phyloP scores from a whole-genome alignment of 208 protist species.

The Leishmania arabica region DNA sequence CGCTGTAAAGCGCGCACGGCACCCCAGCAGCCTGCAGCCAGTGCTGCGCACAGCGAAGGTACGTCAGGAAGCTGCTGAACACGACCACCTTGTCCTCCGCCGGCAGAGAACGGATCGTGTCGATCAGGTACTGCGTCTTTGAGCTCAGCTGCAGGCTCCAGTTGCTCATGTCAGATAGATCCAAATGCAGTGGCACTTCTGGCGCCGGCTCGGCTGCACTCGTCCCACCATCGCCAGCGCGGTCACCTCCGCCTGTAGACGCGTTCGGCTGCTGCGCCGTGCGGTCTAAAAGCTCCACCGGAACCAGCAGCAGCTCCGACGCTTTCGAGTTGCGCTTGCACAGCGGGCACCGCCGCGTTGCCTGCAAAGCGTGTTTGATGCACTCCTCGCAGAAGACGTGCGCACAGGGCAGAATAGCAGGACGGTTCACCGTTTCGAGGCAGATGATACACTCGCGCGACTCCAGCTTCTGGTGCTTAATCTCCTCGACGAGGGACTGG shows the following conservation, averaged over 20 bases:
- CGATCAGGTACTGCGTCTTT: slow-evolving; percentile 71
- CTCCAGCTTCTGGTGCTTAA: slow-evolving; percentile 46
- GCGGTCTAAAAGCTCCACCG: slow-evolving; percentile 35
- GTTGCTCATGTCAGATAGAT: slow-evolving; percentile 36
- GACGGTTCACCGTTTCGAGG: slow-evolving; percentile 53
- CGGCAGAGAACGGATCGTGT: slow-evolving; percentile 38
- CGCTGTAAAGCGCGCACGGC: slow-evolving; percentile 53
- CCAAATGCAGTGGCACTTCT: slow-evolving; percentile 16
- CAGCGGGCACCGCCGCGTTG: slow-evolving; percentile 45
- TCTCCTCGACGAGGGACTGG: slow-evolving; percentile 48
- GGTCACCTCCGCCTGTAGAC: background rate
- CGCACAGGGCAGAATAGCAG: slow-evolving; percentile 75
- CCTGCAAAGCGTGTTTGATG: slow-evolving; percentile 53
- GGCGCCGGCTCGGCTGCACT: background rate
- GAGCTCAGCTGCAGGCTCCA: slow-evolving; percentile 51
- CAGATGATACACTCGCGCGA: slow-evolving; percentile 77
- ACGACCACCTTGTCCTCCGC: slow-evolving; percentile 88
- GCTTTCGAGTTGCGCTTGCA: slow-evolving; percentile 43
- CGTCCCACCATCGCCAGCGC: background rate
- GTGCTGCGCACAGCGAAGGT: slow-evolving; percentile 90
- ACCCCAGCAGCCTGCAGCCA: slow-evolving; percentile 46
- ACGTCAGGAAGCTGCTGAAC: slow-evolving; percentile 94
- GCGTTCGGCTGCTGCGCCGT: background rate
- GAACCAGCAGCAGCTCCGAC: slow-evolving; percentile 45
- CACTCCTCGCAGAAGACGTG: slow-evolving; percentile 82